Base-by-base conservation (phyloP, 31 red algal genomes). In the Porphyra umbilicalis region DNA sequence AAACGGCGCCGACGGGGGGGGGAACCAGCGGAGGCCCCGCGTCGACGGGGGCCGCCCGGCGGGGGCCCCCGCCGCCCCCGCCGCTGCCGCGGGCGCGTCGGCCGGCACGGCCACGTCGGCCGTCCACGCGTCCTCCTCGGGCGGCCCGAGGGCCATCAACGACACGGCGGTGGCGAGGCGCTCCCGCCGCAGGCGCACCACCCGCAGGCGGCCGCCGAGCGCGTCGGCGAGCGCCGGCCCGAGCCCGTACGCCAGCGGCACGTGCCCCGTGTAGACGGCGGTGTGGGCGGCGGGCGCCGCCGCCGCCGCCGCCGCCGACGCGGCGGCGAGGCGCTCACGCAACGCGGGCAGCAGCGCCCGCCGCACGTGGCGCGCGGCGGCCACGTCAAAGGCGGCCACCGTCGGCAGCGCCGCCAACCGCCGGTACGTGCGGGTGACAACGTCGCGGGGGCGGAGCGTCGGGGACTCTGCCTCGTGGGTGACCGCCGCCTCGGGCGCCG, bases 121-220 rank as follows among this genome's bases (percentile, higher is more conserved):
- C 15, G 83, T 84, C 90, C 90, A 92, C 39, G 90, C 85, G 77
- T 92, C 90, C 36, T 92, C 36, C 40, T 77, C 36, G 30, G 83
- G 74, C 18, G 90, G 90, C 8, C 90, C 90, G 16, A 92, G 85
- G 29, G 90, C 90, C 90, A 92, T 92, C 34, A 92, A 85, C 39
- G 85, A 87, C 35, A 81, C 77, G 30, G 90, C 90, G 2, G 85
- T 87, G 18, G 84, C 57, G 34, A 92, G 46, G 35, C 90, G 80
- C 10, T 92, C 90, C 38, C 90, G 80, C 31, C 90, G 85, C 33
- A 92, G 31, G 16, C 90, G 81, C 35, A 92, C 68, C 14, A 92
- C 44, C 35, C 90, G 85, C 33, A 92, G 15, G 25, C 57, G 57
- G 6, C 39, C 35, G 33, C 85, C 90, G 5, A 92, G 78, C 20